Conservation (phyloP, 306 rosid species). For the Astragalus membranaceus region DNA sequence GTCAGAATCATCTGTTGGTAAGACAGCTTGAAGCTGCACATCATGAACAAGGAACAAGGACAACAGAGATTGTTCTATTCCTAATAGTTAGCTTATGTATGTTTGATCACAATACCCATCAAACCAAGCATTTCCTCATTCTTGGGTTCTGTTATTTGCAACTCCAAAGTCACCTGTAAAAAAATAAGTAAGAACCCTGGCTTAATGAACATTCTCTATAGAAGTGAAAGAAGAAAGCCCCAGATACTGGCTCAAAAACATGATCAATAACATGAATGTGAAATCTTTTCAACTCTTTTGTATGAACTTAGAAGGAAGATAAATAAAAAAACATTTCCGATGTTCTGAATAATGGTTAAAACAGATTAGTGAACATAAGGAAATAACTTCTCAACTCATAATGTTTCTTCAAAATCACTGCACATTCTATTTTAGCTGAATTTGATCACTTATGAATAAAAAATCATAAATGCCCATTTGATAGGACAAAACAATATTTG, state of each 20-base stretch:
- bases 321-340: not conserved
- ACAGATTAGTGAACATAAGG: not conserved
- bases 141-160: slow-evolving; percentile 50
- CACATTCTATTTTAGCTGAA: not conserved
- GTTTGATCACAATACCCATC: slow-evolving; percentile 33
- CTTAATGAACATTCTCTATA: not conserved
- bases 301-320: not conserved
- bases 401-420: not conserved
- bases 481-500: not conserved
- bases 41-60: not conserved
- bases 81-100: slow-evolving; percentile 20
- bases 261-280: not conserved
- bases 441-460: not conserved
- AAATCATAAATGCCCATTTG: not conserved
- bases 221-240: not conserved
- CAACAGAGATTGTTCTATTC: not conserved
- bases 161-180: slow-evolving; percentile 69
- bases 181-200: not conserved
- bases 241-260: not conserved
- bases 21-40: not conserved
- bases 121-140: slow-evolving; percentile 48
- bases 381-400: not conserved
- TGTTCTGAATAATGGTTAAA: not conserved
- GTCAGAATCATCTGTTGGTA: not conserved
- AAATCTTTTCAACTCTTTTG: not conserved